phyloP scores from a whole-genome alignment of 2,329 filamentous ascomycete genomes.

The Colletotrichum costaricense region DNA sequence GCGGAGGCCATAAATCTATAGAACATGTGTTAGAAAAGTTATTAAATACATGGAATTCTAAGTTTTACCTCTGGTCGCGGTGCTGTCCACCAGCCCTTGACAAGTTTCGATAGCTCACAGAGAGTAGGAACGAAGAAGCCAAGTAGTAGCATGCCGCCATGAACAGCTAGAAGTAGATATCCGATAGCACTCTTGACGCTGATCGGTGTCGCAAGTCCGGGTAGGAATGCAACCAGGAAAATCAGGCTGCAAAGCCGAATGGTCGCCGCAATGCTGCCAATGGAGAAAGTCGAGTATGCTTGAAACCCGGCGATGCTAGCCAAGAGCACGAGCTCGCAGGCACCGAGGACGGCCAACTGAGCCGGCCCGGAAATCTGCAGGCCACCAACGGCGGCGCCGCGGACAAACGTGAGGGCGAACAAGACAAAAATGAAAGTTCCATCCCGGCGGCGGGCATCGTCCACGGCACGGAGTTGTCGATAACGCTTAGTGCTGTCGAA shows the following conservation, averaged over 20 bases:
- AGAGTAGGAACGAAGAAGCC: slow-evolving; percentile 75
- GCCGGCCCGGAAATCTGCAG: slow-evolving; percentile 67
- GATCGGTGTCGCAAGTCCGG: slow-evolving; percentile 69
- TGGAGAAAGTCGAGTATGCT: slow-evolving; percentile 27
- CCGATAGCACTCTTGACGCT: slow-evolving; percentile 75
- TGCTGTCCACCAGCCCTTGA: slow-evolving; percentile 6
- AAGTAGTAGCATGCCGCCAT: slow-evolving; percentile 74
- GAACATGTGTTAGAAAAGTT: neutral
- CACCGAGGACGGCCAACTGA: slow-evolving; percentile 75
- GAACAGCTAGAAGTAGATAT: slow-evolving; percentile 74
- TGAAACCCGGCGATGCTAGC: slow-evolving; percentile 36
- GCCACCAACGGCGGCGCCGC: slow-evolving; percentile 75
- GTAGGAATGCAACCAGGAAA: slow-evolving; percentile 58
- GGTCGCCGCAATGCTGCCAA: slow-evolving; percentile 28
- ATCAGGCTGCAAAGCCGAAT: slow-evolving; percentile 61
- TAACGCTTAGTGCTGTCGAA: slow-evolving; percentile 71
- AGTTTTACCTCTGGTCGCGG: slow-evolving; percentile 35
- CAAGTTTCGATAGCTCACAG: slow-evolving; percentile 18
- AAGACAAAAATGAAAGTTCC: slow-evolving; percentile 68
- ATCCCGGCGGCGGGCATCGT: slow-evolving; percentile 56
- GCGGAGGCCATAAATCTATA: slow-evolving; percentile 38
- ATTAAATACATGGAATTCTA: too few relatives aligned
- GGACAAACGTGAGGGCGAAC: slow-evolving; percentile 71
- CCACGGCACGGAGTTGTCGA: slow-evolving; percentile 65
- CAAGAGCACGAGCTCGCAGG: slow-evolving; percentile 76